A percentile compares a stretch with the other conserved stretches of the same genome.
Evolutionary conservation across 768 basidiomycete genomes (phyloP).

Genomic region (Russula lepida): DNA sequence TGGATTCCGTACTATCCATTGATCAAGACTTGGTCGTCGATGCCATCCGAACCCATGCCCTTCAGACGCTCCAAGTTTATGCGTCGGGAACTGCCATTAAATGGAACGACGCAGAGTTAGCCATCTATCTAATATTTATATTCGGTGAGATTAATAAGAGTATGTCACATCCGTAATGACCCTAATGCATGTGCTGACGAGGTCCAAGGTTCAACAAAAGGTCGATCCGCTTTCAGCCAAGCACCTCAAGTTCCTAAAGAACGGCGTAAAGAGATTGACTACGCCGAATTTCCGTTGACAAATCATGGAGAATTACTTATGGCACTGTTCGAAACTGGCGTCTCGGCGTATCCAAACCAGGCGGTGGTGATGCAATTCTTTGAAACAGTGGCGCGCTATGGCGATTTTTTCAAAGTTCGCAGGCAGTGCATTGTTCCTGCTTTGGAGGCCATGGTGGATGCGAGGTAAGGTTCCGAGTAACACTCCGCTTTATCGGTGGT

Average conservation of each 20-base stretch:
- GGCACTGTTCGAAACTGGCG: slow-evolving; percentile 73
- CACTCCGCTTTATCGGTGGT: background rate
- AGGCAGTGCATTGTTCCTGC: slow-evolving; percentile 82
- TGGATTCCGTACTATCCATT: slow-evolving; percentile 80
- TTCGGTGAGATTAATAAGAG: slow-evolving; percentile 92
- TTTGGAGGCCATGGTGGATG: slow-evolving; percentile 80
- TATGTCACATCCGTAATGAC: slow-evolving; percentile 30
- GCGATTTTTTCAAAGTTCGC: slow-evolving; percentile 93
- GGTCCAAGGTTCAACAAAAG: slow-evolving; percentile 60
- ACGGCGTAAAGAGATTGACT: slow-evolving; percentile 57
- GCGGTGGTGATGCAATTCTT: slow-evolving; percentile 86
- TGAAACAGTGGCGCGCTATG: slow-evolving; percentile 85
- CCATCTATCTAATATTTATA: slow-evolving; percentile 86
- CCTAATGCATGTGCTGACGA: slow-evolving; percentile 1
- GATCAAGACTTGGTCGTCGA: slow-evolving; percentile 80
- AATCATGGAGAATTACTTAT: slow-evolving; percentile 85
- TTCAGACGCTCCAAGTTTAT: slow-evolving; percentile 67
- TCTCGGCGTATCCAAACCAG: slow-evolving; percentile 76
- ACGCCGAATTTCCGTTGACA: slow-evolving; percentile 77
- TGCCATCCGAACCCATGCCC: slow-evolving; percentile 62
- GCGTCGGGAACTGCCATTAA: slow-evolving; percentile 54
- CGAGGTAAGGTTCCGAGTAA: slow-evolving; percentile 44
- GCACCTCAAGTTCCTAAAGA: slow-evolving; percentile 63
- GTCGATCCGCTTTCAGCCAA: slow-evolving; percentile 79
- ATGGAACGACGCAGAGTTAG: slow-evolving; percentile 93